Evolutionary conservation across 768 basidiomycete species (phyloP), one percentile per base, ranked within the genome.

Genomic region (Pholiota molesta): DNA sequence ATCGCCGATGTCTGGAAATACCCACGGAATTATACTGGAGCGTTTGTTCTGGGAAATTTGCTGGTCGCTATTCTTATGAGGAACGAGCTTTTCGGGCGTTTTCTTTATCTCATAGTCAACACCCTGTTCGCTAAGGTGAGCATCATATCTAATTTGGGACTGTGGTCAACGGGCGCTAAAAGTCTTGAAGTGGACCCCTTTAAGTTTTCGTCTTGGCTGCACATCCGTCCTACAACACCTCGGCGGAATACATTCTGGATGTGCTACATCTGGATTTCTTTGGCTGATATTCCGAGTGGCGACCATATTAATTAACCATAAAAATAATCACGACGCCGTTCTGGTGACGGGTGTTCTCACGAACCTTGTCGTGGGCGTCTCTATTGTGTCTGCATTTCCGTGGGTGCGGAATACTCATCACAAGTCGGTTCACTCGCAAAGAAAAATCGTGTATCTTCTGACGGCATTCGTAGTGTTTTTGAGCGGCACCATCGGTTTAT

Each of bases 201-300:
- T 83, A 11, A 66, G 66, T 74, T 91, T 85, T 69, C 81, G 91
- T 57, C 78, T 92, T 7, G 87, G 77, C 31, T 90, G 88, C 71
- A 92, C 91, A 7, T 91, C 90, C 17, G 79, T 85, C 5, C 79
- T 92, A 21, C 81, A 89, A 78, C 92, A 94, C 71, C 83, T 94
- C 14, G 92, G 92, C 5, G 92, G 92, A 21, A 91, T 93, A 64
- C 92, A 94, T 69, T 88, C 87, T n/a, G 90, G 91, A 29, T 93
- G 92, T 71, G 90, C 90, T 3, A 75, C 82, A 26, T 91, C 91
- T 33, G 91, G 90, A 52, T 83, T 89, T 60, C 76, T 83, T 16
- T 93, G 91, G 91, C 80, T 92, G 49, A 75, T 91, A 53, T 85
- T 85, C 65, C 84, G 83, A 69, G 74, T 91, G 45, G 77, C 82